A percentile compares a stretch with the other conserved stretches of the same genome.
These are phyloP conservation scores for Phytophthora kernoviae DNA, from an alignment of 352 stramenopile species.

Conservation along the genomic window DNA sequence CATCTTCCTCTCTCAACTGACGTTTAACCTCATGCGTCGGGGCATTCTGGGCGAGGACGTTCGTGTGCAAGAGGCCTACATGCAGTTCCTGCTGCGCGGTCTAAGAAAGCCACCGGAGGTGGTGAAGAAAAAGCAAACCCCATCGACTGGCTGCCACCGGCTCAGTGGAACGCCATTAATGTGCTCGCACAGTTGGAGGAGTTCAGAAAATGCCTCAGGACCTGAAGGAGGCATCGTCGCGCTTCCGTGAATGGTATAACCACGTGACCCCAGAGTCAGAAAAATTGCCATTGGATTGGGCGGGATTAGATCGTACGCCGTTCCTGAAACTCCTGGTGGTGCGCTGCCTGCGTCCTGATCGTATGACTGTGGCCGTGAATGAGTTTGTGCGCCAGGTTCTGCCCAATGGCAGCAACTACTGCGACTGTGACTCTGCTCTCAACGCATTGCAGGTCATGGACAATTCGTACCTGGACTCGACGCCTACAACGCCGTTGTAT, in stretches of 20 bases:
- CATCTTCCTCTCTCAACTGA: slow-evolving; percentile 97
- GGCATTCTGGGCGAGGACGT: slow-evolving; percentile 94
- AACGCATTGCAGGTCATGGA: slow-evolving; percentile 97
- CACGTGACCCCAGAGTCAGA: slow-evolving; percentile 95
- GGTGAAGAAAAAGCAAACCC: slow-evolving; percentile 71
- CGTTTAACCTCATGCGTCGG: slow-evolving; percentile 97
- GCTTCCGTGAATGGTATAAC: slow-evolving; percentile 99
- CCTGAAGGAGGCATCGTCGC: slow-evolving; percentile 93
- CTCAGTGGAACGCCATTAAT: slow-evolving; percentile 92
- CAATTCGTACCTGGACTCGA: slow-evolving; percentile 94
- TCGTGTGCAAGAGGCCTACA: slow-evolving; percentile 94
- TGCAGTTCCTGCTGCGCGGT: slow-evolving; percentile 95
- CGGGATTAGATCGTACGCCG: slow-evolving; percentile 92
- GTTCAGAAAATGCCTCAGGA: slow-evolving; percentile 97
- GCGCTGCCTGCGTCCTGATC: slow-evolving; percentile 92
- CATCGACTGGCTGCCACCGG: slow-evolving; percentile 92
- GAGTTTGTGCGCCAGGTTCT: slow-evolving; percentile 95
- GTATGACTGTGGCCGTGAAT: slow-evolving; percentile 94
- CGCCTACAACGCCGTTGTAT: slow-evolving; percentile 95
- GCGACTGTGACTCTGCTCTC: slow-evolving; percentile 96
- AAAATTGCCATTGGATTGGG: slow-evolving; percentile 97
- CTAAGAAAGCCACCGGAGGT: slow-evolving; percentile 62
- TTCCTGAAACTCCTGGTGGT: slow-evolving; percentile 98
- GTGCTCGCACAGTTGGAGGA: slow-evolving; percentile 94
- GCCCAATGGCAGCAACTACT: slow-evolving; percentile 94